Percentiles rank a stretch among this genome's conserved stretches.
These are phyloP conservation scores for Yarrowia sp. DNA, from an alignment of 805 yeast genomes.

Conservation along the genomic window DNA sequence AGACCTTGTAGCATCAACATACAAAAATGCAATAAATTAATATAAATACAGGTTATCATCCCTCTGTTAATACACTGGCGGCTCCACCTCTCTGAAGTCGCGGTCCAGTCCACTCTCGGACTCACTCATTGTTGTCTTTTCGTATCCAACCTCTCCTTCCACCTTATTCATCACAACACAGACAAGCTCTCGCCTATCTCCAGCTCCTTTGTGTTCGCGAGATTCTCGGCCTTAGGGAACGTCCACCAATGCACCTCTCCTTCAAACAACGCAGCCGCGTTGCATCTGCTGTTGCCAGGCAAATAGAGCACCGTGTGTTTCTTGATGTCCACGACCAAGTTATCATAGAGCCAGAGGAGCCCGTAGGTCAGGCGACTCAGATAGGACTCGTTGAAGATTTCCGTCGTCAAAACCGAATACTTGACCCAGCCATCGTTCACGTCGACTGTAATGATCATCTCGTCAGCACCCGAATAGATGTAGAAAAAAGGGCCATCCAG, in stretches of 20 bases:
- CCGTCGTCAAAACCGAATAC: neutral
- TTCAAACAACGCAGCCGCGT: neutral
- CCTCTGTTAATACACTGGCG: no score
- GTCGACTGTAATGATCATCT: neutral
- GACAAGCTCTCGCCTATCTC: neutral
- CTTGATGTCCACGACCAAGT: neutral
- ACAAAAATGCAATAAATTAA: no score
- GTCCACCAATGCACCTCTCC: conserved; percentile 5
- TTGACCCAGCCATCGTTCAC: neutral
- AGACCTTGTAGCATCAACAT: no score
- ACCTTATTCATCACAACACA: no score
- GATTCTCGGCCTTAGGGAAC: neutral
- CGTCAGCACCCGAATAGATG: neutral
- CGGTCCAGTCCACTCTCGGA: no score
- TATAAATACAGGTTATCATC: no score
- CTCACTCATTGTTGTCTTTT: no score
- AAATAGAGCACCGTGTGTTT: neutral
- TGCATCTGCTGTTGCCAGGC: neutral
- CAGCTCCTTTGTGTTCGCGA: neutral
- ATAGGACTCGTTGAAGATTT: neutral
- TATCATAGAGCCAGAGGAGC: neutral
- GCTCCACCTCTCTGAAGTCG: no score
- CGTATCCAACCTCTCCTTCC: no score
- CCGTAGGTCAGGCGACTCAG: neutral
- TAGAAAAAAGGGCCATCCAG: neutral